Evolutionary conservation across 1,284 basidiomycete species (phyloP).

Genomic region (Ceratobasidium sp.): DNA sequence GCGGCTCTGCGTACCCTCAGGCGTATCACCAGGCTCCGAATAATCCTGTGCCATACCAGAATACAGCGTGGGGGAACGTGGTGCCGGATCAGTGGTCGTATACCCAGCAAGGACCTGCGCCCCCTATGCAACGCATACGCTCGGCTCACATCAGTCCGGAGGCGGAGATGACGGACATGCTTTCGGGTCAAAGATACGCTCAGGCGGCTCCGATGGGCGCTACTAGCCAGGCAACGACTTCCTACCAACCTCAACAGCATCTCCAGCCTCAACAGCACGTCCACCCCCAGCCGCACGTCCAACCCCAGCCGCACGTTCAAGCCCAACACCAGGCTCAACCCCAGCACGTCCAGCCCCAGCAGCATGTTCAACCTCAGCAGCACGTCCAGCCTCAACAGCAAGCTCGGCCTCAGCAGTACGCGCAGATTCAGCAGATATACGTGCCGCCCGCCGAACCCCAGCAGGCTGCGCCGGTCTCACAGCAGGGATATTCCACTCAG

Average conservation of each 20-base stretch:
- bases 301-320: background rate
- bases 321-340: no score
- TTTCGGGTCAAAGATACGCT: background rate
- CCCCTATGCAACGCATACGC: background rate
- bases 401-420: slow-evolving; percentile 1
- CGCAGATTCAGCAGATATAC: background rate
- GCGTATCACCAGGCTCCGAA: background rate
- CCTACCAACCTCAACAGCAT: background rate
- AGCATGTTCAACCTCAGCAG: background rate
- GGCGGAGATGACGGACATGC: slow-evolving; percentile 2
- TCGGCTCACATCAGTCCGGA: slow-evolving; percentile 13
- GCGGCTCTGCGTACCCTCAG: background rate
- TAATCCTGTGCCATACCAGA: slow-evolving; percentile 3
- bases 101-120: background rate
- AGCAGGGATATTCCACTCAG: background rate
- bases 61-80: slow-evolving; percentile 12
- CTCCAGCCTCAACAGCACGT: no score
- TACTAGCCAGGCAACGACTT: background rate
- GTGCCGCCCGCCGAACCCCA: background rate
- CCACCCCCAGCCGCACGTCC: no score
- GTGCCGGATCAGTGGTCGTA: background rate
- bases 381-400: background rate
- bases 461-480: slow-evolving; percentile 3
- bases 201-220: background rate
- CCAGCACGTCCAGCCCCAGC: background rate